A percentile compares a stretch with the other conserved stretches of the same genome.
These are phyloP conservation scores for Phytophthora rubi DNA, from an alignment of 352 stramenopile species.

Conservation along the genomic window DNA sequence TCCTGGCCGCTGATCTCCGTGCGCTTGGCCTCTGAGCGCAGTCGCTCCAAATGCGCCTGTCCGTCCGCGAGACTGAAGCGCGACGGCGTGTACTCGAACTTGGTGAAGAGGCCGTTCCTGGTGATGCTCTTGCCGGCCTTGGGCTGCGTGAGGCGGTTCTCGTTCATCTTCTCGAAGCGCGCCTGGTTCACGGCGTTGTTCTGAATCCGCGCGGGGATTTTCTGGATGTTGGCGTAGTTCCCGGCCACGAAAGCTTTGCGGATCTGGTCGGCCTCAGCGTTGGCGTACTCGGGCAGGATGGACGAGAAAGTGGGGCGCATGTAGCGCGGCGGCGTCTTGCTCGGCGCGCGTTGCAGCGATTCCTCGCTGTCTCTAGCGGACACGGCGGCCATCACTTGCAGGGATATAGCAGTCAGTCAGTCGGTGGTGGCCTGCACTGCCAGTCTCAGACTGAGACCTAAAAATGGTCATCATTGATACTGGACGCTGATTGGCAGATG, in stretches of 20 bases:
- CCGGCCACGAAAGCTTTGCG: constrained; percentile 70
- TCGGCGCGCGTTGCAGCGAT: constrained; percentile 2
- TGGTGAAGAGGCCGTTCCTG: constrained; percentile 76
- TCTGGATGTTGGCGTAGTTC: constrained; percentile 76
- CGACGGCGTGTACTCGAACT: constrained; percentile 82
- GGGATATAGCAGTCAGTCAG: too few relatives aligned
- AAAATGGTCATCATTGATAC: constrained; percentile 6
- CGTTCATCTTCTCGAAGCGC: constrained; percentile 80
- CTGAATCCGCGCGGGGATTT: constrained; percentile 56
- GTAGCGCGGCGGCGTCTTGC: constrained; percentile 65
- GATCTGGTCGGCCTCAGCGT: constrained; percentile 79
- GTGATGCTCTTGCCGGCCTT: constrained; percentile 56
- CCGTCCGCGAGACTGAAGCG: constrained; percentile 70
- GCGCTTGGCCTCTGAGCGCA: constrained; percentile 73
- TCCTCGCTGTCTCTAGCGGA: constrained; percentile 12
- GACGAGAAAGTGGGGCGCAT: constrained; percentile 87
- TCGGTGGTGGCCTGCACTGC: background rate
- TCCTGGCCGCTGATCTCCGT: constrained; percentile 72
- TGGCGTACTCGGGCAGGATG: constrained; percentile 81
- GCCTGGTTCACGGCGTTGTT: constrained; percentile 71
- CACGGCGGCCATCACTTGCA: constrained; percentile 8
- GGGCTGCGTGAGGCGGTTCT: constrained; percentile 61
- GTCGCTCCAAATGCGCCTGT: constrained; percentile 67
- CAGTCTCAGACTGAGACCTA: constrained; percentile 9
- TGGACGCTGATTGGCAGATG: constrained; percentile 9